Conservation (phyloP, 805 yeast species). For the Schwanniomyces pseudopolymorphus region DNA sequence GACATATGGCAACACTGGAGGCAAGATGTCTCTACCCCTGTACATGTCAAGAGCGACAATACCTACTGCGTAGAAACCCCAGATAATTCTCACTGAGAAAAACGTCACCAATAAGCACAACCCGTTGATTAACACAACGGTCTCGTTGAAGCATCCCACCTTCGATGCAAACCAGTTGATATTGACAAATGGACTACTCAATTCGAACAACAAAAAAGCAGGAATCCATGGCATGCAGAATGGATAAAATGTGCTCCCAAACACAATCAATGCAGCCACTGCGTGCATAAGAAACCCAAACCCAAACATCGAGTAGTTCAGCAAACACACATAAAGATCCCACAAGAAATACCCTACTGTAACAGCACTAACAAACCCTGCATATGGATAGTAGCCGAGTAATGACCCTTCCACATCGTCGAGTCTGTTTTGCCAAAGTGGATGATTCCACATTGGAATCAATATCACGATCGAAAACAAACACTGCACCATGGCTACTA, state of each 20-base stretch:
- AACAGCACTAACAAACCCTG: conserved; percentile 68
- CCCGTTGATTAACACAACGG: conserved; percentile 66
- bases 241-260: conserved; percentile 62
- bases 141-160: conserved; percentile 57
- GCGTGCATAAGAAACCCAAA: conserved; percentile 83
- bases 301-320: conserved; percentile 70
- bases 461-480: conserved; percentile 58
- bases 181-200: conserved; percentile 93
- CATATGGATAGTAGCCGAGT: conserved; percentile 71
- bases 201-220: conserved; percentile 79
- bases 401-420: conserved; percentile 45
- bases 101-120: conserved; percentile 64
- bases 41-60: conserved; percentile 49
- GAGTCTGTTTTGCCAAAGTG: conserved; percentile 35
- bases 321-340: conserved; percentile 76
- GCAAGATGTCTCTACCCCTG: conserved; percentile 43
- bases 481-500: conserved; percentile 85
- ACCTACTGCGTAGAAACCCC: conserved; percentile 81
- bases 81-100: conserved; percentile 73
- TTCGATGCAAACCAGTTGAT: conserved; percentile 87
- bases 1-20: conserved; percentile 45
- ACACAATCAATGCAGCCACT: conserved; percentile 73
- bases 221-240: conserved; percentile 81
- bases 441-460: conserved; percentile 65
- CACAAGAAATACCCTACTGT: conserved; percentile 88